Percentiles rank a stretch among this genome's conserved stretches.
Conservation (phyloP, 306 rosid species). For the Alnus rubra region DNA sequence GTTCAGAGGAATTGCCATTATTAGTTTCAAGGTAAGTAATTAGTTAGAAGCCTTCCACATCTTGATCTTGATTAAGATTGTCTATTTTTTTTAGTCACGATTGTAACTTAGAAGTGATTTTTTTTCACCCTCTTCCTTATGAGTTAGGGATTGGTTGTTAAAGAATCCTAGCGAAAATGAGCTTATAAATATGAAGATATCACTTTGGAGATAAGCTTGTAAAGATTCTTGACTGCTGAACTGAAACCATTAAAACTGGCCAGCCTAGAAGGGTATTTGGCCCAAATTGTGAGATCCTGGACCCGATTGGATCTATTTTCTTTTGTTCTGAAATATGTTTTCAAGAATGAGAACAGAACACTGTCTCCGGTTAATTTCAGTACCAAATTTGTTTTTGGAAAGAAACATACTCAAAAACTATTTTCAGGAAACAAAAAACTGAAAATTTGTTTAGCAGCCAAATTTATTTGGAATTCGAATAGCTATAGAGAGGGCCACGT, state of each 20-base stretch:
- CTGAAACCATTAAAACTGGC: neutral
- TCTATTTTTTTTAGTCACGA: neutral
- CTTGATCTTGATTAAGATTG: neutral
- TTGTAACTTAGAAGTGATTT: neutral
- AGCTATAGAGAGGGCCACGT: neutral
- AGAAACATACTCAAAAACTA: neutral
- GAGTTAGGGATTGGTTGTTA: neutral
- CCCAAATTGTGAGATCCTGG: neutral
- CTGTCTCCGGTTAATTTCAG: neutral
- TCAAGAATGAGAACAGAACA: neutral
- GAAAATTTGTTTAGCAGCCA: neutral
- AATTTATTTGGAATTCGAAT: neutral
- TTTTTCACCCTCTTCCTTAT: neutral
- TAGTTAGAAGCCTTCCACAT: slow-evolving; percentile 1
- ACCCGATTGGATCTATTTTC: neutral
- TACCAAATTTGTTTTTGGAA: neutral
- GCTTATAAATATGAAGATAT: neutral
- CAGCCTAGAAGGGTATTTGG: neutral
- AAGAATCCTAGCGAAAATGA: neutral
- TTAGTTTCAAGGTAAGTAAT: slow-evolving; percentile 74
- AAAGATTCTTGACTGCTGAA: neutral
- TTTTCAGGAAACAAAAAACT: neutral
- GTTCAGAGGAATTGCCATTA: slow-evolving; percentile 89
- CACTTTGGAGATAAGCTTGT: neutral
- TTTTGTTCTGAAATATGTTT: neutral